Conservation (phyloP, 257 asterid genomes). For the Paulownia fortunei region DNA sequence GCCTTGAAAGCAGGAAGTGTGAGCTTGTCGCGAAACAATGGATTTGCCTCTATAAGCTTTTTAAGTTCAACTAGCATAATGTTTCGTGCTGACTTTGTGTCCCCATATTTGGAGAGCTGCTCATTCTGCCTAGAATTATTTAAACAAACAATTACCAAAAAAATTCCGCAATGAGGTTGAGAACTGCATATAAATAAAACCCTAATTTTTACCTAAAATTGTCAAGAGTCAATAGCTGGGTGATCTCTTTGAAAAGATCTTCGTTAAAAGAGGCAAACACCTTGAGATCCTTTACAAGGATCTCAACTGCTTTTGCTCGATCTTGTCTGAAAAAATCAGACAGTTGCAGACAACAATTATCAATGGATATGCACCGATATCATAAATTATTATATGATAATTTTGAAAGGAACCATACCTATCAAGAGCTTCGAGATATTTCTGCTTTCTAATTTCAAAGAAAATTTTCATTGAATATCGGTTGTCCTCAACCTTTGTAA, state of each 20-base stretch:
- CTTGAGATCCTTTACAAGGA: constrained; percentile 92
- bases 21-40: constrained; percentile 88
- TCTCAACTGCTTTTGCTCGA: constrained; percentile 88
- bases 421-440: constrained; percentile 97
- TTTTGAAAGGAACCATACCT: constrained; percentile 49
- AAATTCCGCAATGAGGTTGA: neutral
- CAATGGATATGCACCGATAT: constrained; percentile 19
- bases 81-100: constrained; percentile 88
- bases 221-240: constrained; percentile 75
- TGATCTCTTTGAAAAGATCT: constrained; percentile 93
- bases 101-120: constrained; percentile 96
- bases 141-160: constrained; percentile 24
- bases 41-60: constrained; percentile 94
- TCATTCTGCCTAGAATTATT: constrained; percentile 80
- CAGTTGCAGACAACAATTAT: constrained; percentile 19
- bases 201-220: constrained; percentile 73
- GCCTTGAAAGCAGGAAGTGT: constrained; percentile 80
- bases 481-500: constrained; percentile 95
- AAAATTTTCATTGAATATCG: constrained; percentile 94
- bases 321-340: constrained; percentile 65
- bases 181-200: constrained; percentile 18
- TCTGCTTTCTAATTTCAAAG: constrained; percentile 96
- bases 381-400: neutral
- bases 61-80: constrained; percentile 90
- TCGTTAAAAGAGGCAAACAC: constrained; percentile 94